These are phyloP conservation scores for Trichothecium roseum DNA, from an alignment of 2,329 filamentous ascomycete genomes.

Conservation along the genomic window DNA sequence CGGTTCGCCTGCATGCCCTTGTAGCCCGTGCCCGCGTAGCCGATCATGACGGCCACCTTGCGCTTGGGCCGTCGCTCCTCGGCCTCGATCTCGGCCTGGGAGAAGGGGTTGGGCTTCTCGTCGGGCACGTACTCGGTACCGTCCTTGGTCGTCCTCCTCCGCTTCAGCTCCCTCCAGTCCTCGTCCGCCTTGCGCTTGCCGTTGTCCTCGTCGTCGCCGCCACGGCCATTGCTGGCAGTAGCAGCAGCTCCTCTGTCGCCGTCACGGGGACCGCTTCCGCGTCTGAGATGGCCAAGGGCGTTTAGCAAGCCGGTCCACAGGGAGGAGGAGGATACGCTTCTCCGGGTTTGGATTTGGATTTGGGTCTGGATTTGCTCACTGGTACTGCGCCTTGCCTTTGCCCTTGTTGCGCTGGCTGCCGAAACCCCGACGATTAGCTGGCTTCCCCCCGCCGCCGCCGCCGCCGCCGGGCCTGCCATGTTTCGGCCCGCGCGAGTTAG, in stretches of 20 bases:
- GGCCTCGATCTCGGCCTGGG: slow-evolving; percentile 73
- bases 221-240: background rate
- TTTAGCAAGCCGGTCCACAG: too few relatives aligned
- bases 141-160: slow-evolving; percentile 26
- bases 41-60: slow-evolving; percentile 92
- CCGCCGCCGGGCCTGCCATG: slow-evolving; percentile 1
- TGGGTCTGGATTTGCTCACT: too few relatives aligned
- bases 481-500: background rate
- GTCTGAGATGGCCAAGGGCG: too few relatives aligned
- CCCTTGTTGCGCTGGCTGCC: slow-evolving; percentile 4
- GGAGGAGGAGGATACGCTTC: too few relatives aligned
- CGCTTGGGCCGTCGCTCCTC: slow-evolving; percentile 86
- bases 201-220: slow-evolving; percentile 23
- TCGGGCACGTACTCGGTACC: slow-evolving; percentile 20
- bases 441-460: background rate
- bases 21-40: slow-evolving; percentile 93
- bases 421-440: background rate
- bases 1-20: slow-evolving; percentile 89
- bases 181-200: slow-evolving; percentile 28
- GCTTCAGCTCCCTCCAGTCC: slow-evolving; percentile 30
- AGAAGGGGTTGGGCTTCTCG: slow-evolving; percentile 35
- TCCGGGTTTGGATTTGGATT: too few relatives aligned
- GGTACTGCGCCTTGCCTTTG: slow-evolving; percentile 1
- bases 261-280: background rate
- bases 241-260: background rate